These are phyloP conservation scores for Wolfiporia cocos DNA, from an alignment of 1,284 basidiomycete genomes.

Conservation along the genomic window DNA sequence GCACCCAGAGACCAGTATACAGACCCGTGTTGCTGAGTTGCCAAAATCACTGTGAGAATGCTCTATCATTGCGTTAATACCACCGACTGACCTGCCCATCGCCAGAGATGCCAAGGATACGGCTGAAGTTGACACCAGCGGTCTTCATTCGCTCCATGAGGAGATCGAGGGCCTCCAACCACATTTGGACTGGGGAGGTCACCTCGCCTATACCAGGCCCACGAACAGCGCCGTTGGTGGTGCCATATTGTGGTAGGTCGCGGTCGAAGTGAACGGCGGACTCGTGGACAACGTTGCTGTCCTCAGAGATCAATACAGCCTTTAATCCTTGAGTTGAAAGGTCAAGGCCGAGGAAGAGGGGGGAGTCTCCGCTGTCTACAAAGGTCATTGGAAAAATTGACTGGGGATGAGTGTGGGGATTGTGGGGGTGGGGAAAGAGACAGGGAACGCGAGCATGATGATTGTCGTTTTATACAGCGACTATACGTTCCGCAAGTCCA, in stretches of 20 bases:
- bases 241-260: conserved; percentile 72
- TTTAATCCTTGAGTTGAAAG: conserved; percentile 88
- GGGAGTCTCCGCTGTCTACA: conserved; percentile 15
- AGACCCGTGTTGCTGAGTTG: conserved; percentile 86
- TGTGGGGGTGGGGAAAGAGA: conserved; percentile 1
- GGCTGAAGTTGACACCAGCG: conserved; percentile 49
- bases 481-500: too few species aligned
- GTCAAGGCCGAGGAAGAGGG: conserved; percentile 82
- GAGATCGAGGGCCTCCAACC: conserved; percentile 80
- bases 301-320: conserved; percentile 58
- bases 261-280: conserved; percentile 75
- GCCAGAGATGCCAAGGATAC: conserved; percentile 64
- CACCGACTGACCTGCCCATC: conserved; percentile 56
- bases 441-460: background rate
- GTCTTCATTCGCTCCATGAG: conserved; percentile 65
- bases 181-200: conserved; percentile 79
- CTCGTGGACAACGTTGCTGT: conserved; percentile 63
- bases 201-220: conserved; percentile 67
- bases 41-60: too few species aligned
- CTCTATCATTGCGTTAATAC: background rate
- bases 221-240: conserved; percentile 65
- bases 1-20: conserved; percentile 78
- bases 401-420: background rate
- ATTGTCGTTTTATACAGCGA: too few species aligned
- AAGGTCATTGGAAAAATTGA: conserved; percentile 11